These are phyloP conservation scores for Stipa capillata DNA, from an alignment of 176 grass and related monocot genomes.

Conservation along the genomic window DNA sequence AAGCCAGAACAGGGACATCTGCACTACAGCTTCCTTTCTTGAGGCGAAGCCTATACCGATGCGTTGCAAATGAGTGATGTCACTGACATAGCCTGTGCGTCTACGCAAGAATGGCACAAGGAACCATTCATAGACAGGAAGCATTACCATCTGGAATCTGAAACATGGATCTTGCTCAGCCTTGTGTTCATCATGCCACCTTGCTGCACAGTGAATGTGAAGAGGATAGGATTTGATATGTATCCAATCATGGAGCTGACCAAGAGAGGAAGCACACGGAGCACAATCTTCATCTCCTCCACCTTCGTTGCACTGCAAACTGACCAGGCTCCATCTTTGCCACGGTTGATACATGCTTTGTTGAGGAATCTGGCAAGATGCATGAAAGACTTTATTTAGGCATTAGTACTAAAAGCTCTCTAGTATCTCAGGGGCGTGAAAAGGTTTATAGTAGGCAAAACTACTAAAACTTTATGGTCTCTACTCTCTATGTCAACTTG, in stretches of 20 bases:
- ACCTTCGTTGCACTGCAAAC: conserved; percentile 32
- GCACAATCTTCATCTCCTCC: conserved; percentile 53
- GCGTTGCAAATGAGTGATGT: conserved; percentile 41
- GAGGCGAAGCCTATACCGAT: conserved; percentile 28
- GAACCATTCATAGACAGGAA: conserved; percentile 38
- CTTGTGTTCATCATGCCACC: conserved; percentile 52
- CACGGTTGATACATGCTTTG: conserved; percentile 44
- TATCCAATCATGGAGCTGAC: conserved; percentile 40
- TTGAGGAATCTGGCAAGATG: conserved; percentile 43
- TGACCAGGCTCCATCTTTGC: conserved; percentile 37
- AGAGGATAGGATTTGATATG: conserved; percentile 21
- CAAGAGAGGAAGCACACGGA: conserved; percentile 44
- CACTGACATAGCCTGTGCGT: conserved; percentile 30
- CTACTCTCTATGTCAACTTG: not conserved
- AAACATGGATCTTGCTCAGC: conserved; percentile 36
- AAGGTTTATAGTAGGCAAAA: not conserved
- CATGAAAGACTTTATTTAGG: no score
- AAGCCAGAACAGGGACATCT: conserved; percentile 61
- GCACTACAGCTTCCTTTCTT: conserved; percentile 14
- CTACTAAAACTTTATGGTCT: not conserved
- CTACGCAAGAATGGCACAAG: conserved; percentile 26
- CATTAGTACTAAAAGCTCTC: no score
- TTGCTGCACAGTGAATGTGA: conserved; percentile 53
- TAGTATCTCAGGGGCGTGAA: no score
- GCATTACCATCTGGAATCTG: conserved; percentile 42